Conservation (phyloP, 306 rosid species). For the Prunus dulcis region DNA sequence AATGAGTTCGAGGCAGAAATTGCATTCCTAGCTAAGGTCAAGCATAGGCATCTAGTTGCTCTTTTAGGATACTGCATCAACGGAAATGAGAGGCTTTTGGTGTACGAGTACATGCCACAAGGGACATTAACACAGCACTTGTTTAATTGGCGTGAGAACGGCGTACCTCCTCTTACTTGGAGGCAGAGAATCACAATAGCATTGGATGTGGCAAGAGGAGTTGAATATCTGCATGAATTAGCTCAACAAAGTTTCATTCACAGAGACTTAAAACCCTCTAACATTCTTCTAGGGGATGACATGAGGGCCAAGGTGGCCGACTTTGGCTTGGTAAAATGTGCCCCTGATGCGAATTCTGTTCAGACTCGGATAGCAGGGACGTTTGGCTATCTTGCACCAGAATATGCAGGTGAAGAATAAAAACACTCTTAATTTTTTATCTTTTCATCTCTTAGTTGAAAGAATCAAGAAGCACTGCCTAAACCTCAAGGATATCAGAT, state of each 20-base stretch:
- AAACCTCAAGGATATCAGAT: neutral
- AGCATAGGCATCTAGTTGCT: conserved; percentile 89
- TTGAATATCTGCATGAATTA: conserved; percentile 81
- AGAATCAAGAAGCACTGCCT: neutral
- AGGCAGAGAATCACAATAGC: conserved; percentile 76
- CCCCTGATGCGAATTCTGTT: conserved; percentile 82
- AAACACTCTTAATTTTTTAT: conserved; percentile 9
- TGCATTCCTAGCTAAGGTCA: conserved; percentile 72
- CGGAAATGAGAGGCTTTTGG: conserved; percentile 84
- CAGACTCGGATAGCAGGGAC: conserved; percentile 94
- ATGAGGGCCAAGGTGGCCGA: conserved; percentile 97
- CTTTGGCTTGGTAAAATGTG: conserved; percentile 76
- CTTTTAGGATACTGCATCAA: conserved; percentile 75
- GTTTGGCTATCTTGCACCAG: conserved; percentile 93
- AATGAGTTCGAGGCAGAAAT: conserved; percentile 88
- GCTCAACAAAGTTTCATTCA: conserved; percentile 94
- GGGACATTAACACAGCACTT: conserved; percentile 81
- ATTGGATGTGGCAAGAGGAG: conserved; percentile 90
- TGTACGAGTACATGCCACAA: conserved; percentile 87
- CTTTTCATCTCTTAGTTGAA: neutral
- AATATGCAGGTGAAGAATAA: conserved; percentile 70
- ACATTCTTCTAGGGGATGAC: conserved; percentile 78
- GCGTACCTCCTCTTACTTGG: conserved; percentile 65
- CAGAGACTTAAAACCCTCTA: conserved; percentile 86
- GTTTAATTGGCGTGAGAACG: conserved; percentile 58